phyloP scores from a whole-genome alignment of 2,329 filamentous ascomycete genomes.

The Claviceps sp. region DNA sequence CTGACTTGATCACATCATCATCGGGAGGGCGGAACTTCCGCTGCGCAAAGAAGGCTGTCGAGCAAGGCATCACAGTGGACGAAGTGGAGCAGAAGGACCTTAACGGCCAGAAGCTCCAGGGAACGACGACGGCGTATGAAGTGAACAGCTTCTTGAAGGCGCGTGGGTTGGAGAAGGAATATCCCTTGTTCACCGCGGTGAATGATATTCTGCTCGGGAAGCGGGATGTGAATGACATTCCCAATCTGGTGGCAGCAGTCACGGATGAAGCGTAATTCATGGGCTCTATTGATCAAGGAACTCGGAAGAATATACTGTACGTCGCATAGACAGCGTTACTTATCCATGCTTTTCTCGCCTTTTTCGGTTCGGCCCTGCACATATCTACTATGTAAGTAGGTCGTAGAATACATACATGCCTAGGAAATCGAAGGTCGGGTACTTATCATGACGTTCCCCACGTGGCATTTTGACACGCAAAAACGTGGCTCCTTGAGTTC shows the following conservation, averaged over 20 bases:
- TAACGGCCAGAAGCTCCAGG: constrained; percentile 94
- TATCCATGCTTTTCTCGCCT: too few relatives aligned
- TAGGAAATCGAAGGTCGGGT: background rate
- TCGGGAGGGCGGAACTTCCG: constrained; percentile 86
- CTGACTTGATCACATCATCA: constrained; percentile 90
- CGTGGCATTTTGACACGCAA: background rate
- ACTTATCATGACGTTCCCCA: background rate
- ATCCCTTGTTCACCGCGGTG: constrained; percentile 86
- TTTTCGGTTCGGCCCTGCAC: too few relatives aligned
- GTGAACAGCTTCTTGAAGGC: constrained; percentile 80
- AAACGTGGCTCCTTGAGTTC: background rate
- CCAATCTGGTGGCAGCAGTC: constrained; percentile 42
- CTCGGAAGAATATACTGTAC: too few relatives aligned
- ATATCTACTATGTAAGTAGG: background rate
- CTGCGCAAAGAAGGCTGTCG: constrained; percentile 78
- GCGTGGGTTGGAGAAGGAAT: constrained; percentile 65
- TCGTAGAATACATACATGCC: background rate
- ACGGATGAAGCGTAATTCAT: constrained; percentile 7
- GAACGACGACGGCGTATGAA: constrained; percentile 81
- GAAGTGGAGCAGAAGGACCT: constrained; percentile 83
- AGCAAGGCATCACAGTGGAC: constrained; percentile 64
- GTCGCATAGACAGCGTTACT: too few relatives aligned
- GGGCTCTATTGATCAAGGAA: background rate
- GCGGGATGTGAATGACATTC: constrained; percentile 68
- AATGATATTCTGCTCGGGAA: constrained; percentile 65